These are phyloP conservation scores for Eleusine indica DNA, from an alignment of 176 grass and related monocot species.

Conservation along the genomic window DNA sequence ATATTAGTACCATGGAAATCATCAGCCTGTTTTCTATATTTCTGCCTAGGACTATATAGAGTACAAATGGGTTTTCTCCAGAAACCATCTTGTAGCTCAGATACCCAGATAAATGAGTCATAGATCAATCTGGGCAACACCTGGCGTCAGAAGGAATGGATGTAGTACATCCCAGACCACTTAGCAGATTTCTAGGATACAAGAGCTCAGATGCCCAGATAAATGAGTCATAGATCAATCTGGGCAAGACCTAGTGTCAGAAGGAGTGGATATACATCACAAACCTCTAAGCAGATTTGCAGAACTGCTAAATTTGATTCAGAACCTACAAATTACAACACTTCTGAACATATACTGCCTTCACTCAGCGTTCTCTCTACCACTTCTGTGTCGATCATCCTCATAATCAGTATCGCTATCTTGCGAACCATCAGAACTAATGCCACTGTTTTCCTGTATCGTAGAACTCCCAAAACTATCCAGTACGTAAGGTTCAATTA, in stretches of 20 bases:
- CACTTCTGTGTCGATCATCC: conserved; percentile 31
- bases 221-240: conserved; percentile 4
- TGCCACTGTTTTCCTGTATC: not conserved
- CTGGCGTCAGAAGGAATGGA: conserved; percentile 5
- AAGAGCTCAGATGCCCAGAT: not conserved
- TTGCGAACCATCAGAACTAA: conserved; percentile 27
- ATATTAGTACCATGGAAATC: conserved; percentile 9
- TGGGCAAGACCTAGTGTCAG: conserved; percentile 11
- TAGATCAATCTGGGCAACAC: conserved; percentile 18
- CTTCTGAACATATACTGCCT: not conserved
- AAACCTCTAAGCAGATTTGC: conserved; percentile 24
- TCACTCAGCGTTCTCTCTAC: conserved; percentile 4
- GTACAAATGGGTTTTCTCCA: not conserved
- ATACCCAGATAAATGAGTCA: not conserved
- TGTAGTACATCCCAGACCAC: not conserved
- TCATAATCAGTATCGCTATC: conserved; percentile 42
- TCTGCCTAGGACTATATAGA: conserved; percentile 6
- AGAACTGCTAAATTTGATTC: not conserved
- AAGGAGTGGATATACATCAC: conserved; percentile 9
- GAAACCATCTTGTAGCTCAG: not conserved
- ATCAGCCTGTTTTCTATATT: not conserved
- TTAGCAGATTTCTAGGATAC: not conserved
- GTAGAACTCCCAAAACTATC: conserved; percentile 41
- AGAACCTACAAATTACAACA: not conserved
- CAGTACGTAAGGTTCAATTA: conserved; percentile 68